Base-by-base conservation (phyloP, 805 yeast species). In the Candida schatavii region DNA sequence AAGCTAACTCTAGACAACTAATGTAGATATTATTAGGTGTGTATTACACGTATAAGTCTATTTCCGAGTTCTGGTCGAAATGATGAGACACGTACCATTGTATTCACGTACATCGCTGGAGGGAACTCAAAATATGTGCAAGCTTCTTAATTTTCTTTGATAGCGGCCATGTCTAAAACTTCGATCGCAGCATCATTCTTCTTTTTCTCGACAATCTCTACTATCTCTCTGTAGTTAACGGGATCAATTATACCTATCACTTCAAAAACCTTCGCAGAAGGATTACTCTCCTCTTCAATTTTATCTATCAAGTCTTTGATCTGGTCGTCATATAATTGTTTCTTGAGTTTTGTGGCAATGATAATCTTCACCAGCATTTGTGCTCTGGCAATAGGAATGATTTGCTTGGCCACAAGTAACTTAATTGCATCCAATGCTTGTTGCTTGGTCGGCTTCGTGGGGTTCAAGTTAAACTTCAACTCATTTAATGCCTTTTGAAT, bases 371-470 rank as follows among this genome's bases (percentile, higher is more conserved):
- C 75, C 63, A 88, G 82, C 99, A 93, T 93, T 54, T 84, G 83
- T 0, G 98, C 98, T 50, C 99, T 75, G 0, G 88, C 95, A 43
- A 93, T 90, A 7, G 98, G 98, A 21, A 93, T 84, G 25, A 89
- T 69, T 62, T 93, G 98, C 49, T 79, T 77, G 25, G 81, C 77
- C 3, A 87, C 83, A 38, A 93, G 68, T 39, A 85, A 59, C 56
- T 80, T 85, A 49, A 93, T 90, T 3, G 95, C 97, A 42, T 93
- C 98, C 35, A 93, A 66, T 0, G 98, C 97, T 60, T 89, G 97
- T 10, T 77, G 73, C 62, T 93, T 93, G 22, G 96, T 86, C 5
- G 87, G 75, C 50, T 83, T 85, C 39, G 75, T 77, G 18, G 90
- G 75, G 15, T 80, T 80, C 49, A 87, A 75, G 58, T 88, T 89